Percentiles rank a stretch among this genome's conserved stretches.
These are phyloP conservation scores for Peronospora farinosa DNA, from an alignment of 352 stramenopile species.

Conservation along the genomic window DNA sequence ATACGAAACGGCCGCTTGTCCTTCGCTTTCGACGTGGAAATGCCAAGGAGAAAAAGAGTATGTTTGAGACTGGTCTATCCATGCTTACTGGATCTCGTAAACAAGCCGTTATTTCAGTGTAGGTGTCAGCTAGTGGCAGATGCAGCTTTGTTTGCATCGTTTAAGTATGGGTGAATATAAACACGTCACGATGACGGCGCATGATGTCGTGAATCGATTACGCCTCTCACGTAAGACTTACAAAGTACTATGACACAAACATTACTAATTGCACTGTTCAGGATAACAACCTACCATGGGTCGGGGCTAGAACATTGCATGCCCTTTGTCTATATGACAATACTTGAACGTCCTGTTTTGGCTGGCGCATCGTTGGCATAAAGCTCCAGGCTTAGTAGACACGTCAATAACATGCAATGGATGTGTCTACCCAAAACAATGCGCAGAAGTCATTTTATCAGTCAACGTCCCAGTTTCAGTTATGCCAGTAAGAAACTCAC, in stretches of 20 bases:
- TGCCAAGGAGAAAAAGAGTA: conserved; percentile 65
- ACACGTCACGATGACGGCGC: conserved; percentile 15
- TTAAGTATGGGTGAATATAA: conserved; percentile 15
- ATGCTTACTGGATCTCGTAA: conserved; percentile 30
- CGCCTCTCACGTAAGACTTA: background rate
- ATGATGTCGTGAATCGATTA: conserved; percentile 13
- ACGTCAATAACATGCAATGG: conserved; percentile 74
- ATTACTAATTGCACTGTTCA: no score
- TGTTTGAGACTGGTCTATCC: conserved; percentile 47
- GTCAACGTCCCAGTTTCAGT: conserved; percentile 1
- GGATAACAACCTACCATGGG: background rate
- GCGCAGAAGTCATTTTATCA: background rate
- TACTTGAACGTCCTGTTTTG: conserved; percentile 45
- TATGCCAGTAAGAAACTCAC: conserved; percentile 19
- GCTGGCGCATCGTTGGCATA: conserved; percentile 42
- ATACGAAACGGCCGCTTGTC: conserved; percentile 61
- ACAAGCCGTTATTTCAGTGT: conserved; percentile 45
- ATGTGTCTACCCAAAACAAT: conserved; percentile 36
- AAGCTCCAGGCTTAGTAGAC: conserved; percentile 29
- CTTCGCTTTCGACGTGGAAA: conserved; percentile 78
- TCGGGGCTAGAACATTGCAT: conserved; percentile 56
- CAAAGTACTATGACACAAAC: no score
- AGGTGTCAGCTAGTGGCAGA: conserved; percentile 9
- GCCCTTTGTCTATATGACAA: conserved; percentile 68
- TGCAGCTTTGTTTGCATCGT: conserved; percentile 19